phyloP scores from a whole-genome alignment of 306 rosid species.

The Malus domestica region DNA sequence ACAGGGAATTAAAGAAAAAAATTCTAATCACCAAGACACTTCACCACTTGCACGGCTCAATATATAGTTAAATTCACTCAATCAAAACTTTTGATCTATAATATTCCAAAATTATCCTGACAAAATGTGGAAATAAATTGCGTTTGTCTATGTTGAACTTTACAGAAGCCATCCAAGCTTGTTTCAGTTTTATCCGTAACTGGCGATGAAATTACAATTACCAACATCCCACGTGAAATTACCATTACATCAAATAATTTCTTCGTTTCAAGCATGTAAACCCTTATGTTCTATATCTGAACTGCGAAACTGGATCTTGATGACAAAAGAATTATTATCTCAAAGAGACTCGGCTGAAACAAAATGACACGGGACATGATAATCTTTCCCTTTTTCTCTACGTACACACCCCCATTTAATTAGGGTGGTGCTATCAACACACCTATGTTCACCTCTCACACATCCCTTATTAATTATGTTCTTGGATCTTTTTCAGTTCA shows the following conservation, averaged over 20 bases:
- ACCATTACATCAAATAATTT: too few relatives aligned
- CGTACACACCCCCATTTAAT: not conserved
- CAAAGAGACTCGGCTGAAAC: not conserved
- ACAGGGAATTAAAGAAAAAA: too few relatives aligned
- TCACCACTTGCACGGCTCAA: too few relatives aligned
- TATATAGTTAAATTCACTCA: too few relatives aligned
- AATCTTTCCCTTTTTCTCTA: not conserved
- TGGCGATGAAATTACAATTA: not conserved
- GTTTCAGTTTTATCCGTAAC: too few relatives aligned
- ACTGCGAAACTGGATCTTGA: not conserved
- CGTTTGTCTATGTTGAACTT: not conserved
- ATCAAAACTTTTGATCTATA: too few relatives aligned
- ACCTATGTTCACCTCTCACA: too few relatives aligned
- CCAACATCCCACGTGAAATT: not conserved
- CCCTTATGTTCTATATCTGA: not conserved
- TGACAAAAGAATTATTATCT: not conserved
- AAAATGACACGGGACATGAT: not conserved
- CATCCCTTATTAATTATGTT: too few relatives aligned
- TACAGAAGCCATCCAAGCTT: not conserved
- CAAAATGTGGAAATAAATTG: not conserved
- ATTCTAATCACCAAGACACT: too few relatives aligned
- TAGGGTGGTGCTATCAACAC: too few relatives aligned
- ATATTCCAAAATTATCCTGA: not conserved
- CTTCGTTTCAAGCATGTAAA: not conserved
- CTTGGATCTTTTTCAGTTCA: too few relatives aligned